Percentiles rank a stretch among this genome's conserved stretches.
These are phyloP conservation scores for Eucalyptus pauciflora DNA, from an alignment of 345 rosid genomes.

Conservation along the genomic window DNA sequence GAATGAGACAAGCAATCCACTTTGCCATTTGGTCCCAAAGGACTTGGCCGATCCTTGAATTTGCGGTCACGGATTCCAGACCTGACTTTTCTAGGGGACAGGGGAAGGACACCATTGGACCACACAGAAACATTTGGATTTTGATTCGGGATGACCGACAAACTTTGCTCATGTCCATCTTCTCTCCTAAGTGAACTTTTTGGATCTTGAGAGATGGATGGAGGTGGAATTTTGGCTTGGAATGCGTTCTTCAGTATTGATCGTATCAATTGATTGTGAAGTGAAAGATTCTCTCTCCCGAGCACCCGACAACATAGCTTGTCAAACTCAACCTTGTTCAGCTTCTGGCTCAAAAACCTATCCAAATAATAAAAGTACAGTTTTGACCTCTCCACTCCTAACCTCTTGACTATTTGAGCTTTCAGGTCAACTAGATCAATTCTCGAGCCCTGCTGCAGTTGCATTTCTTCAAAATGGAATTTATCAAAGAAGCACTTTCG, in stretches of 20 bases:
- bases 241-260: slow-evolving; percentile 12
- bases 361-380: slow-evolving; percentile 19
- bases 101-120: slow-evolving; percentile 68
- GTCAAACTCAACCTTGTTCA: slow-evolving; percentile 20
- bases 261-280: slow-evolving; percentile 11
- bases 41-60: slow-evolving; percentile 60
- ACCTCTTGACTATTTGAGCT: slow-evolving; percentile 17
- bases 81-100: slow-evolving; percentile 55
- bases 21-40: slow-evolving; percentile 77
- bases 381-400: slow-evolving; percentile 21
- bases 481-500: neutral
- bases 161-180: slow-evolving; percentile 45
- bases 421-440: slow-evolving; percentile 44
- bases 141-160: slow-evolving; percentile 34
- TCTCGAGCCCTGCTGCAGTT: slow-evolving; percentile 61
- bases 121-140: slow-evolving; percentile 34
- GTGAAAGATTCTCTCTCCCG: slow-evolving; percentile 23
- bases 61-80: slow-evolving; percentile 55
- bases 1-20: slow-evolving; percentile 22
- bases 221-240: slow-evolving; percentile 56
- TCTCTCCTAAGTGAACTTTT: slow-evolving; percentile 31
- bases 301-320: slow-evolving; percentile 14
- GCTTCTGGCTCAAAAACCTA: slow-evolving; percentile 18
- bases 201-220: slow-evolving; percentile 24
- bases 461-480: slow-evolving; percentile 38